Conservation (phyloP, 2,329 filamentous ascomycete genomes). For the Aspergillus calidoustus region DNA sequence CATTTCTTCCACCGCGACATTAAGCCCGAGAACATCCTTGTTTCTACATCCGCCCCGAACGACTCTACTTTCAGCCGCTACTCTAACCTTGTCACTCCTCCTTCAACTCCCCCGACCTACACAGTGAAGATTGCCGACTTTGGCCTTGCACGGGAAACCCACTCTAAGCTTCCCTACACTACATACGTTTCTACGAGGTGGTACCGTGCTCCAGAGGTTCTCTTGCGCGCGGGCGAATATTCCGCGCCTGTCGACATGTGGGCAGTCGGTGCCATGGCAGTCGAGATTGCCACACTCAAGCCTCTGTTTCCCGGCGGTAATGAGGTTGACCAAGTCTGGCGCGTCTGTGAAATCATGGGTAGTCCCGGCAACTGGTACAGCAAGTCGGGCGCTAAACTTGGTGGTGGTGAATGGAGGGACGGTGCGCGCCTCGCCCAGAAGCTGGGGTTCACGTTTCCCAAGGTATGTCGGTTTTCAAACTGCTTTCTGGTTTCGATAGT, state of each 20-base stretch:
- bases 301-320: slow-evolving; percentile 96
- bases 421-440: slow-evolving; percentile 91
- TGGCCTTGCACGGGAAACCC: slow-evolving; percentile 93
- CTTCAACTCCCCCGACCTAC: slow-evolving; percentile 89
- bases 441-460: slow-evolving; percentile 97
- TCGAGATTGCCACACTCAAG: slow-evolving; percentile 95
- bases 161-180: slow-evolving; percentile 94
- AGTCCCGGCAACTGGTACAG: slow-evolving; percentile 98
- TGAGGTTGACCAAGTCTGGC: slow-evolving; percentile 98
- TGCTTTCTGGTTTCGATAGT: neutral
- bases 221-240: slow-evolving; percentile 92
- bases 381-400: slow-evolving; percentile 82
- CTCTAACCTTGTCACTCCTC: slow-evolving; percentile 89
- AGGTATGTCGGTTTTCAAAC: slow-evolving; percentile 48
- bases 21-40: slow-evolving; percentile 98
- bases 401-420: slow-evolving; percentile 96
- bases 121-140: slow-evolving; percentile 99
- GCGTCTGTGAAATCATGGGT: slow-evolving; percentile 98
- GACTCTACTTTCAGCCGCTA: slow-evolving; percentile 94
- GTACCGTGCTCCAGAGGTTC: slow-evolving; percentile 92
- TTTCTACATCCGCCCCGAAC: slow-evolving; percentile 83
- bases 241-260: slow-evolving; percentile 98
- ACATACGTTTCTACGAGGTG: slow-evolving; percentile 98
- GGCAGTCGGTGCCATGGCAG: slow-evolving; percentile 98
- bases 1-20: slow-evolving; percentile 99